Base-by-base conservation (phyloP, 1,284 basidiomycete genomes). In the Uromyces viciae-fabae region DNA sequence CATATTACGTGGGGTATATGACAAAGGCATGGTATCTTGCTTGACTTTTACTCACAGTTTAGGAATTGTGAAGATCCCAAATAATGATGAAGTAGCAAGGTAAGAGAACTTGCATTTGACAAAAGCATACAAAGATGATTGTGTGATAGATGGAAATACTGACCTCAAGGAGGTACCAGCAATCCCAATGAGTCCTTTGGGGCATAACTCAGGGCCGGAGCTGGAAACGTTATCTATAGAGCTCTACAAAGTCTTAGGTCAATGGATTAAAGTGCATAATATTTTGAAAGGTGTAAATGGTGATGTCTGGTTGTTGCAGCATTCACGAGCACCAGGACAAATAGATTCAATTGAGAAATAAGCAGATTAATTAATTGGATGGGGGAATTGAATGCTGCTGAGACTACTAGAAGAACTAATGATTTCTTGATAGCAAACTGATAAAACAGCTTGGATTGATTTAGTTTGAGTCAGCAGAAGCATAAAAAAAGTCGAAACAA, bases 261-360 rank as follows among this genome's bases (percentile, higher is more conserved):
- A 99, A 89, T 11, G 97, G 97, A 0, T 95, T 95, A 85, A 99
- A 99, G 85, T 98, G 95, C 88, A 98, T 91, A 80, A 95, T 89
- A 83, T 94, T 93, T 87, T 98, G 95, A 85, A 97, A 90, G 0
- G 95, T 96, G 86, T 99, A 99, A 84, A 96, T 94, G 43, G n/a
- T n/a, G n/a, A n/a, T n/a, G n/a, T n/a, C n/a, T n/a, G n/a, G n/a
- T n/a, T n/a, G n/a, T n/a, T n/a, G n/a, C n/a, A n/a, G n/a, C n/a
- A n/a, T n/a, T n/a, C n/a, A n/a, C n/a, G n/a, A n/a, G n/a, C n/a
- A n/a, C n/a, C n/a, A n/a, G n/a, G n/a, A n/a, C n/a, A n/a, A n/a
- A n/a, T n/a, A n/a, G n/a, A n/a, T n/a, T n/a, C n/a, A n/a, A n/a
- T n/a, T n/a, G n/a, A n/a, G n/a, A n/a, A n/a, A n/a, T n/a, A n/a